These are phyloP conservation scores for Mucor circinelloides DNA, from an alignment of 371 early-diverging fungal genomes.

Conservation along the genomic window DNA sequence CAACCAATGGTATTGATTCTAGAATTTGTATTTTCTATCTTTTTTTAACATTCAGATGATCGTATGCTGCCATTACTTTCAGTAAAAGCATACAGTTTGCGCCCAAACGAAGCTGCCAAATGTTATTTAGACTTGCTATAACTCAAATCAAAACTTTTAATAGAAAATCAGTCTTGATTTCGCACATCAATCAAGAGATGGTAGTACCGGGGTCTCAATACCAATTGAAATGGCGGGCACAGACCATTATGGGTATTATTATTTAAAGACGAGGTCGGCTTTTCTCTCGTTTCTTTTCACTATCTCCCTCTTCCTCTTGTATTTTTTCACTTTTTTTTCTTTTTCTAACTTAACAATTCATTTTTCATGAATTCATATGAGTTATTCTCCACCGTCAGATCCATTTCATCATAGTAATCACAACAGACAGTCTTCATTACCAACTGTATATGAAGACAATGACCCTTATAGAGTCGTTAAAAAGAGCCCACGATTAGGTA, in stretches of 20 bases:
- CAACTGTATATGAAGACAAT: slow-evolving; percentile 29
- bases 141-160: background rate
- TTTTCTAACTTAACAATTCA: background rate
- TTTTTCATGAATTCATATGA: slow-evolving; percentile 10
- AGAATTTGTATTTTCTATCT: background rate
- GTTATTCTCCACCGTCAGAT: slow-evolving; percentile 6
- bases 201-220: background rate
- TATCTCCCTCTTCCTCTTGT: background rate
- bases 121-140: background rate
- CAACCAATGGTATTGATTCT: background rate
- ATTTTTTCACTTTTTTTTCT: background rate
- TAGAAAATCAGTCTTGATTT: background rate
- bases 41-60: background rate
- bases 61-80: background rate
- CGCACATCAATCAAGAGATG: background rate
- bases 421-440: slow-evolving; percentile 12
- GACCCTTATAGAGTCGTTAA: slow-evolving; percentile 28
- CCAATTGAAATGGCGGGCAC: slow-evolving; percentile 3
- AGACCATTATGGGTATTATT: background rate
- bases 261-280: background rate
- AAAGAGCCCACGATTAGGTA: slow-evolving; percentile 21
- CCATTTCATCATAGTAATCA: slow-evolving; percentile 4
- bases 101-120: background rate
- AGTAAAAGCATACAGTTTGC: background rate
- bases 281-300: slow-evolving; percentile 1